Evolutionary conservation across 352 stramenopile species (phyloP), one percentile per base, ranked within the genome.

Genomic region (Phytophthora citrophthora): DNA sequence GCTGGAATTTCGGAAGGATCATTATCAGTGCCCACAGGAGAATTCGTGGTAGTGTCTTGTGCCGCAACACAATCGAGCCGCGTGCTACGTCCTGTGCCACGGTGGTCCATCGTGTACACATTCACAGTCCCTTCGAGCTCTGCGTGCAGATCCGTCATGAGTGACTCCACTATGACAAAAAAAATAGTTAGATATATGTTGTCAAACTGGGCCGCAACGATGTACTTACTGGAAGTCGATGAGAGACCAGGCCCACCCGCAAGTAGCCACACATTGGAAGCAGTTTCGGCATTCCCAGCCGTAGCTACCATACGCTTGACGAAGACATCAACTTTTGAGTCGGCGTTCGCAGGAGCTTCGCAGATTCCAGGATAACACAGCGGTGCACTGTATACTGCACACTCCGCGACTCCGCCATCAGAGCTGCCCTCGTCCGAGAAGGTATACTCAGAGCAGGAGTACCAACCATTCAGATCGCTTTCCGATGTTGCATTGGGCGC

Each of bases 311-410:
- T 20, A 41, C 36, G 36, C 36, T 41, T 41, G 36, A 41, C 12
- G 13, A 41, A 41, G n/a, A 41, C n/a, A 10, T 20, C 13, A 41
- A 41, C 36, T n/a, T 41, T 41, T 15, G 36, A 18, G n/a, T 41
- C 13, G n/a, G 7, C 36, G 36, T n/a, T 10, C 12, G 13, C 36
- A 2, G 36, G 36, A 41, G 36, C 7, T 20, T 41, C 36, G 9
- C 36, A 41, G 6, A 41, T 41, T 41, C 36, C 15, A 18, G 36
- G 36, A 41, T 41, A 65, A 57, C 71, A 83, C 2, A 83, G 54
- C n/a, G 75, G 75, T 36, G 69, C 64, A 4, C 51, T 48, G 24
- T 77, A 68, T 38, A 74, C 49, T 12, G 68, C 71, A 46, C 75
- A 83, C 52, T 81, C 53, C 4, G 49, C 49, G 13, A 36, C 49